Evolutionary conservation across 331 rosid species (phyloP).

Genomic region (Rosa hybrid): DNA sequence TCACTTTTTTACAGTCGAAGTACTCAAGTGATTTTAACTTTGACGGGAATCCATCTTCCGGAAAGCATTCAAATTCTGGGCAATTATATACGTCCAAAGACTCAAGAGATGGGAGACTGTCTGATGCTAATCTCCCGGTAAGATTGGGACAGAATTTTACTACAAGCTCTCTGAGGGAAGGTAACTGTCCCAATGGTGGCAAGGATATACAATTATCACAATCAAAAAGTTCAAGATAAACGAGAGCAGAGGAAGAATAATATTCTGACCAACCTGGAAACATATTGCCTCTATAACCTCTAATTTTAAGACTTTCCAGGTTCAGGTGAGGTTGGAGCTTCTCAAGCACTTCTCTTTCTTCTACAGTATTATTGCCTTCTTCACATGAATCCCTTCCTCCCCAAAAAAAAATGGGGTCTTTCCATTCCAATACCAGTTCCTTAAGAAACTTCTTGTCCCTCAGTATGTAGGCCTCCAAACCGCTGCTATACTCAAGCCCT

Average conservation of each 20-base stretch:
- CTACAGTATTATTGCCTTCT: not conserved
- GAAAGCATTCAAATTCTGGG: not conserved
- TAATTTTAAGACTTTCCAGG: conserved; percentile 18
- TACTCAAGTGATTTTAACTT: not conserved
- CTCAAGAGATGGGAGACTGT: conserved; percentile 2
- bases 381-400: conserved; percentile 10
- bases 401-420: too few species aligned
- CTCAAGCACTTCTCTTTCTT: conserved; percentile 28
- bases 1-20: not conserved
- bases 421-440: too few species aligned
- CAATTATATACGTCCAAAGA: not conserved
- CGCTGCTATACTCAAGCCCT: conserved; percentile 11
- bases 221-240: not conserved
- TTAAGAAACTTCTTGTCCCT: conserved; percentile 24
- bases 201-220: conserved; percentile 5
- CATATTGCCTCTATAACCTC: not conserved
- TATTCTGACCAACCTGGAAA: not conserved
- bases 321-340: conserved; percentile 26
- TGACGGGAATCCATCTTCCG: not conserved
- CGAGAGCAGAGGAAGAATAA: not conserved
- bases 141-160: not conserved
- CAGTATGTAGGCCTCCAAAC: conserved; percentile 16
- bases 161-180: not conserved
- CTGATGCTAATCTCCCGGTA: not conserved
- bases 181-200: conserved; percentile 13